phyloP scores from a whole-genome alignment of 1,284 basidiomycete species.

The Ceratobasidium sp. region DNA sequence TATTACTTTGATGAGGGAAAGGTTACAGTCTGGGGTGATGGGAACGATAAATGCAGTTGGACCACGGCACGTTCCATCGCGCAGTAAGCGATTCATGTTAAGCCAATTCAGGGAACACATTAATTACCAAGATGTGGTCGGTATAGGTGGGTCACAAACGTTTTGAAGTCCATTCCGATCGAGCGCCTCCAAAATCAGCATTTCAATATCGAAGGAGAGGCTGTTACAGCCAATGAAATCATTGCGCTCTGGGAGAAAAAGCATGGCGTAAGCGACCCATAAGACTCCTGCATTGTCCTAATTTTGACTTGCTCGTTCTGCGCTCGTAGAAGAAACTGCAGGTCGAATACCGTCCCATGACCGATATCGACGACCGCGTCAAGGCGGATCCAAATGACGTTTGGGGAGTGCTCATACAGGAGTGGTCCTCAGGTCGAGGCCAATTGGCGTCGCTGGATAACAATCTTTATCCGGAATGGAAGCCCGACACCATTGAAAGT shows the following conservation, averaged over 20 bases:
- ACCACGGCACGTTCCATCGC: conserved; percentile 4
- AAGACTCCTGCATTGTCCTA: background rate
- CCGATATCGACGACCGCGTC: conserved; percentile 21
- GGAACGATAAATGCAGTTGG: background rate
- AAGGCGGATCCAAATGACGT: conserved; percentile 24
- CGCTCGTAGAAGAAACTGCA: conserved; percentile 19
- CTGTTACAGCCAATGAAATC: conserved; percentile 14
- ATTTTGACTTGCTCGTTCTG: background rate
- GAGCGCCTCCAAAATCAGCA: conserved; percentile 32
- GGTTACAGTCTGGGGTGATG: conserved; percentile 21
- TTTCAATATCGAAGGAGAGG: conserved; percentile 24
- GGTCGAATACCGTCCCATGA: conserved; percentile 13
- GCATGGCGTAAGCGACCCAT: conserved; percentile 19
- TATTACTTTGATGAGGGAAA: conserved; percentile 14
- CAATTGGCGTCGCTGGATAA: conserved; percentile 8
- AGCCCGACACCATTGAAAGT: conserved; percentile 30
- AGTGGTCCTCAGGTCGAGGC: conserved; percentile 30
- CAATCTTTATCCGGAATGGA: conserved; percentile 36
- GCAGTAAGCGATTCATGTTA: background rate
- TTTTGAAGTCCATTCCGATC: conserved; percentile 30
- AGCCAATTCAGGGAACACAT: background rate
- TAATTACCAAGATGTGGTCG: background rate
- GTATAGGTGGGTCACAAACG: conserved; percentile 34
- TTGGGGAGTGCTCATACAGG: conserved; percentile 15
- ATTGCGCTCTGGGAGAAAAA: conserved; percentile 38